These are phyloP conservation scores for Aspergillus ochraceoroseus DNA, from an alignment of 2,329 filamentous ascomycete species.

Conservation along the genomic window DNA sequence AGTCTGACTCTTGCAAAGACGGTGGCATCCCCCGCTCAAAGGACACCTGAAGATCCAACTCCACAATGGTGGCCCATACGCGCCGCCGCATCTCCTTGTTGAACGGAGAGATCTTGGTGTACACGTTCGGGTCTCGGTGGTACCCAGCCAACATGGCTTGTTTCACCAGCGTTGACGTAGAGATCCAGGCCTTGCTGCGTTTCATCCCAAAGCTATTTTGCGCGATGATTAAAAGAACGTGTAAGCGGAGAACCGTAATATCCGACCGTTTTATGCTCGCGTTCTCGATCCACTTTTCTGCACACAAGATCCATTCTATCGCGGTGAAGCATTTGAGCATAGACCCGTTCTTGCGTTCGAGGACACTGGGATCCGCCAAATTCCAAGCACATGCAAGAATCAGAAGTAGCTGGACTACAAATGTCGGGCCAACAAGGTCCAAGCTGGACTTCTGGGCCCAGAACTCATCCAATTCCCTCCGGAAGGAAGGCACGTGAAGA, in stretches of 20 bases:
- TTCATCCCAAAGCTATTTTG: constrained; percentile 50
- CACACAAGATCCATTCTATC: constrained; percentile 77
- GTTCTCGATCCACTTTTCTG: constrained; percentile 79
- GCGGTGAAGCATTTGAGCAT: constrained; percentile 32
- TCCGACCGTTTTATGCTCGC: constrained; percentile 57
- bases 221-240: constrained; percentile 49
- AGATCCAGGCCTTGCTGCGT: constrained; percentile 52
- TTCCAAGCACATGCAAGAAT: constrained; percentile 40
- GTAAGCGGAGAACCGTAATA: constrained; percentile 48
- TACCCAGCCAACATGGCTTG: constrained; percentile 52
- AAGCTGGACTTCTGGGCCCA: constrained; percentile 31
- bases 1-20: constrained; percentile 40
- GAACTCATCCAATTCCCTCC: constrained; percentile 36
- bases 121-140: constrained; percentile 41
- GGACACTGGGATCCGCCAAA: constrained; percentile 28
- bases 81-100: constrained; percentile 49
- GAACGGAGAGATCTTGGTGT: constrained; percentile 36
- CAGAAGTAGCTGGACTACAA: constrained; percentile 37
- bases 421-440: constrained; percentile 26
- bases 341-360: constrained; percentile 28
- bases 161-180: constrained; percentile 49
- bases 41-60: constrained; percentile 54
- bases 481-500: constrained; percentile 40
- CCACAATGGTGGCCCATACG: constrained; percentile 54
- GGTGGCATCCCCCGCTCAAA: constrained; percentile 54